phyloP scores from a whole-genome alignment of 108 stramenopile genomes.

The Cylindrotheca closterium region DNA sequence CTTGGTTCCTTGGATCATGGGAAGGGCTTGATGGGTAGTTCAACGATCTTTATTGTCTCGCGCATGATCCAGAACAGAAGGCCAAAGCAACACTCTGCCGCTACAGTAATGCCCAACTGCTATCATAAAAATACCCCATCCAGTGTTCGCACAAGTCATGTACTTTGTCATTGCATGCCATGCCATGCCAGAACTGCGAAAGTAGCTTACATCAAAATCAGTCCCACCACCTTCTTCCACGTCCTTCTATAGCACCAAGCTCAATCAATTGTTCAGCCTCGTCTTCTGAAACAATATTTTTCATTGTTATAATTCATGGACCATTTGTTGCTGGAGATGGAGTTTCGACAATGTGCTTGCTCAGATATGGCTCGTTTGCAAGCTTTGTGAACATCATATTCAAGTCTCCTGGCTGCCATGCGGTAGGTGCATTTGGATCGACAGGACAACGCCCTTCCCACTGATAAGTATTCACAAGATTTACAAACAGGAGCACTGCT shows the following conservation, averaged over 20 bases:
- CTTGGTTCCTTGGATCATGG: conserved; percentile 69
- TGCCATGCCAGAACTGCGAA: no score
- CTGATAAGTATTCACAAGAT: conserved; percentile 56
- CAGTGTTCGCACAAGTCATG: no score
- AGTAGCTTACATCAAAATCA: conserved; percentile 66
- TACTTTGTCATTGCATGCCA: no score
- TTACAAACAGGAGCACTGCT: conserved; percentile 75
- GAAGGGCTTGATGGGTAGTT: conserved; percentile 81
- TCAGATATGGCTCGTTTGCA: conserved; percentile 19
- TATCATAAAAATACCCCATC: no score
- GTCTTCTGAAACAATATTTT: conserved; percentile 66
- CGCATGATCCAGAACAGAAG: conserved; percentile 67
- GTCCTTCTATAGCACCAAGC: conserved; percentile 54
- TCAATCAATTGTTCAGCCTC: conserved; percentile 62
- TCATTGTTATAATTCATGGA: conserved; percentile 70
- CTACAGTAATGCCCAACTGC: conserved; percentile 66
- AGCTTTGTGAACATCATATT: conserved; percentile 35
- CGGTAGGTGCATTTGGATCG: conserved; percentile 18
- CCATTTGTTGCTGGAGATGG: conserved; percentile 40
- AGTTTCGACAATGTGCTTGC: conserved; percentile 18
- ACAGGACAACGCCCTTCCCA: conserved; percentile 57
- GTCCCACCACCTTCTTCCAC: conserved; percentile 88
- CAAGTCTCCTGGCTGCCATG: conserved; percentile 33
- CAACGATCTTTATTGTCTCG: conserved; percentile 62
- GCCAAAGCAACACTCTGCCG: conserved; percentile 86